A percentile compares a stretch with the other conserved stretches of the same genome.
Evolutionary conservation across 164 flowering plant genomes (phyloP).

Genomic region (Litsea cubeba): DNA sequence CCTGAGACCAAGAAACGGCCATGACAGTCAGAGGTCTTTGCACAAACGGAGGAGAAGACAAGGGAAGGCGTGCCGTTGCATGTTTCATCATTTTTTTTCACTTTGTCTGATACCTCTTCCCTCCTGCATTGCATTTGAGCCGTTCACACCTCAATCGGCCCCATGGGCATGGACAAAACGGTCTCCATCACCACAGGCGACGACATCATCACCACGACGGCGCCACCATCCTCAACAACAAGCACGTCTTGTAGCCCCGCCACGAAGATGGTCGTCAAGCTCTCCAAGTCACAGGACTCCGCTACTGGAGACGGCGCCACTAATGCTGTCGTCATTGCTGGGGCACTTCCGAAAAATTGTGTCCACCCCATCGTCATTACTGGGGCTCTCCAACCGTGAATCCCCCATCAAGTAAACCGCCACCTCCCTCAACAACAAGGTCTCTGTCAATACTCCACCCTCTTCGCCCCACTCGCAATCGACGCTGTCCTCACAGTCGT

Average conservation of each 20-base stretch:
- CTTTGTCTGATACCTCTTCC: too few relatives aligned
- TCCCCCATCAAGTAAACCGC: slow-evolving; percentile 68
- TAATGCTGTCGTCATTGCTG: slow-evolving; percentile 90
- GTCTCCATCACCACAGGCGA: slow-evolving; percentile 79
- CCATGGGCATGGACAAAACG: slow-evolving; percentile 99
- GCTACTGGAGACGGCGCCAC: slow-evolving; percentile 95
- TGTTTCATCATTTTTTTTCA: too few relatives aligned
- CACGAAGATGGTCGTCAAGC: slow-evolving; percentile 88
- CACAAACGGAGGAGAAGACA: too few relatives aligned
- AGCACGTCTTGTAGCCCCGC: slow-evolving; percentile 94
- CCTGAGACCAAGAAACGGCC: too few relatives aligned
- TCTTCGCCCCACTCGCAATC: slow-evolving; percentile 86
- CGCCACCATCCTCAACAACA: slow-evolving; percentile 86
- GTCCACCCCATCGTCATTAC: slow-evolving; percentile 87
- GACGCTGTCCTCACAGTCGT: slow-evolving; percentile 75
- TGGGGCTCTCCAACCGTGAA: slow-evolving; percentile 76
- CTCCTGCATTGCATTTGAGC: slow-evolving; percentile 17
- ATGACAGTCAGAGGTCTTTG: too few relatives aligned
- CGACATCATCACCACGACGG: slow-evolving; percentile 96
- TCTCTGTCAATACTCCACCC: slow-evolving; percentile 80
- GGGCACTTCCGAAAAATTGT: slow-evolving; percentile 69
- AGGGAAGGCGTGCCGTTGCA: too few relatives aligned
- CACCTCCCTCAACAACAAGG: slow-evolving; percentile 81
- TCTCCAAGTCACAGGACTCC: slow-evolving; percentile 79
- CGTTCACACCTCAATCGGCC: slow-evolving; percentile 84